Conservation (phyloP, 2,329 filamentous ascomycete species). For the Diaporthe sp. region DNA sequence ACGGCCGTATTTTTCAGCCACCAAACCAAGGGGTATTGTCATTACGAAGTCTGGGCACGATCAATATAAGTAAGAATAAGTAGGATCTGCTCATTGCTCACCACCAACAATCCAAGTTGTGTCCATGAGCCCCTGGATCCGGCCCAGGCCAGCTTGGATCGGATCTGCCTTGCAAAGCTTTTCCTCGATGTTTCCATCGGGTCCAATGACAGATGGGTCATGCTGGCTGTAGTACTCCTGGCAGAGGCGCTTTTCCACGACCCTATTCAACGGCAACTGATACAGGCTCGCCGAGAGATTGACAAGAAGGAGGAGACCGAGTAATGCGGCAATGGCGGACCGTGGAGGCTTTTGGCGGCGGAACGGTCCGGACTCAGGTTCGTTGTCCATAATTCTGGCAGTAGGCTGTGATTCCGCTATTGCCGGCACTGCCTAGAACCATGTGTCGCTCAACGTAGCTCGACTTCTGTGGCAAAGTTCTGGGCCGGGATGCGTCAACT, state of each 20-base stretch:
- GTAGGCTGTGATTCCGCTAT: not conserved
- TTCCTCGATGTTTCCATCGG: conserved; percentile 60
- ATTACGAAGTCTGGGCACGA: conserved; percentile 57
- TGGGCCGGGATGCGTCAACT: too few relatives aligned
- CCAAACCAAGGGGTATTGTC: conserved; percentile 62
- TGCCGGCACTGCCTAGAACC: not conserved
- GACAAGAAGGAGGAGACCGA: conserved; percentile 58
- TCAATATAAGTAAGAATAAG: not conserved
- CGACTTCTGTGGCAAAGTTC: not conserved
- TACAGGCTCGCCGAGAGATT: conserved; percentile 62
- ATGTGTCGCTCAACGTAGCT: not conserved
- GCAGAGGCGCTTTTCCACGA: conserved; percentile 63
- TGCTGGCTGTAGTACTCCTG: conserved; percentile 59
- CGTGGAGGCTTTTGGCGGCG: not conserved
- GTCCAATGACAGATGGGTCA: conserved; percentile 51
- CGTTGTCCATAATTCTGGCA: not conserved
- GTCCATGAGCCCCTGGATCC: conserved; percentile 64
- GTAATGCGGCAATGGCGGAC: conserved; percentile 46
- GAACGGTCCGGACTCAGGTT: not conserved
- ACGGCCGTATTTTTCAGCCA: conserved; percentile 58
- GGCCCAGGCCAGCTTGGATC: conserved; percentile 64
- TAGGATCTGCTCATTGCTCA: conserved; percentile 41
- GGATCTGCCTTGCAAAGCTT: conserved; percentile 65
- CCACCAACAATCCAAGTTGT: conserved; percentile 63
- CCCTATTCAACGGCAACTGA: conserved; percentile 59